phyloP scores from a whole-genome alignment of 163 green algal genomes.

The Scenedesmus sp. region DNA sequence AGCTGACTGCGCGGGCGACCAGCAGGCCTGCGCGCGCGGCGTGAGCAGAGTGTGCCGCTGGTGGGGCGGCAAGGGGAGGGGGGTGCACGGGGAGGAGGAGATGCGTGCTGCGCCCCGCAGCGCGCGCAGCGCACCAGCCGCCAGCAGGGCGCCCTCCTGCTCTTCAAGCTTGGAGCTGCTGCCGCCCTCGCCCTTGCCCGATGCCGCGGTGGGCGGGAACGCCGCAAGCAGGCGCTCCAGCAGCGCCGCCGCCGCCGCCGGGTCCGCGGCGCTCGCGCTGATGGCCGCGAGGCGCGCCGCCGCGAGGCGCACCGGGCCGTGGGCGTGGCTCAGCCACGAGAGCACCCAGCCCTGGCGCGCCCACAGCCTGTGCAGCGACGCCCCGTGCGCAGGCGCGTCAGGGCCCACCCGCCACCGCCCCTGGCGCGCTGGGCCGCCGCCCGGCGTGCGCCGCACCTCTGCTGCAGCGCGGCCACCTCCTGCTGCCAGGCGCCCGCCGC shows the following conservation, averaged over 20 bases:
- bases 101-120: too few species aligned
- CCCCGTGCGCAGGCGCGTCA: too few species aligned
- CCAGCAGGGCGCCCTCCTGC: slow-evolving; percentile 68
- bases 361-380: background rate
- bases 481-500: background rate
- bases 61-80: too few species aligned
- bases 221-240: slow-evolving; percentile 26
- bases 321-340: slow-evolving; percentile 59
- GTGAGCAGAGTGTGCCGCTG: background rate
- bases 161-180: slow-evolving; percentile 68
- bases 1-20: background rate
- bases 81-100: too few species aligned
- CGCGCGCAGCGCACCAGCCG: slow-evolving; percentile 50
- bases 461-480: slow-evolving; percentile 3
- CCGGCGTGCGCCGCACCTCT: background rate
- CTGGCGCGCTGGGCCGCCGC: too few species aligned
- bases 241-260: slow-evolving; percentile 26
- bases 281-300: slow-evolving; percentile 54
- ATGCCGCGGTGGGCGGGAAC: background rate
- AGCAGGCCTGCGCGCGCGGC: background rate
- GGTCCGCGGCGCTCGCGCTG: slow-evolving; percentile 18
- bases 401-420: too few species aligned
- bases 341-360: slow-evolving; percentile 57
- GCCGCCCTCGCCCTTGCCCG: background rate
- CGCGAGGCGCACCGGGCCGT: slow-evolving; percentile 51